These are phyloP conservation scores for Boletus rubroflammeus DNA, from an alignment of 768 basidiomycete genomes.

Conservation along the genomic window DNA sequence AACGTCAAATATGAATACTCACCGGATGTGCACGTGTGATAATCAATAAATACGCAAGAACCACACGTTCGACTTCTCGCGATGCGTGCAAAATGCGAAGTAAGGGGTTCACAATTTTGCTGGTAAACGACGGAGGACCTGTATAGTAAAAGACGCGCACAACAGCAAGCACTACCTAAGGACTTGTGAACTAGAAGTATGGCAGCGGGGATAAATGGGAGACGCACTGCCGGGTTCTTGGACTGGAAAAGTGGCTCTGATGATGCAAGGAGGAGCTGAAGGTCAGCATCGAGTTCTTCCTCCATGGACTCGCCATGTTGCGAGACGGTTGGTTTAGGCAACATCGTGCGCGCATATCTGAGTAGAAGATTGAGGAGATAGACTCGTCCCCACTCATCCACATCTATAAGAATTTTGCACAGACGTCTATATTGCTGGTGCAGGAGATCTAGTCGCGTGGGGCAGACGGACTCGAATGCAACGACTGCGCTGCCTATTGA, in stretches of 20 bases:
- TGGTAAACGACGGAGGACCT: slow-evolving; percentile 51
- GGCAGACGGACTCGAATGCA: slow-evolving; percentile 86
- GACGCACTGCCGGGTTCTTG: slow-evolving; percentile 78
- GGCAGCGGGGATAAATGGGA: not conserved
- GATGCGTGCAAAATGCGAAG: slow-evolving; percentile 67
- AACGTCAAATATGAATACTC: slow-evolving; percentile 26
- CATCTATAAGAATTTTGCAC: slow-evolving; percentile 80
- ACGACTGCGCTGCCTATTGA: slow-evolving; percentile 82
- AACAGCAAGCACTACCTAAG: slow-evolving; percentile 76
- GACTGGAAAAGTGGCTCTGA: slow-evolving; percentile 80
- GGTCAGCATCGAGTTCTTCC: slow-evolving; percentile 75
- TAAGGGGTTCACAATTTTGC: slow-evolving; percentile 65
- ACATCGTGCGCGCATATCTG: slow-evolving; percentile 82
- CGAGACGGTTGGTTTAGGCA: slow-evolving; percentile 53
- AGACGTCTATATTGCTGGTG: slow-evolving; percentile 86
- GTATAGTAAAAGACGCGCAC: slow-evolving; percentile 73
- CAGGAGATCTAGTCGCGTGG: slow-evolving; percentile 79
- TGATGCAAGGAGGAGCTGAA: slow-evolving; percentile 68
- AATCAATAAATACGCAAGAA: slow-evolving; percentile 64
- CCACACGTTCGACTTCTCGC: slow-evolving; percentile 71
- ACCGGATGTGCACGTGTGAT: slow-evolving; percentile 69
- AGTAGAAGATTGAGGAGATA: slow-evolving; percentile 72
- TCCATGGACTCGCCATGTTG: slow-evolving; percentile 29
- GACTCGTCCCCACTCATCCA: slow-evolving; percentile 96
- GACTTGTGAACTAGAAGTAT: not conserved